Evolutionary conservation across 2,329 filamentous ascomycete species (phyloP).

Genomic region (Hysterium pulicare): DNA sequence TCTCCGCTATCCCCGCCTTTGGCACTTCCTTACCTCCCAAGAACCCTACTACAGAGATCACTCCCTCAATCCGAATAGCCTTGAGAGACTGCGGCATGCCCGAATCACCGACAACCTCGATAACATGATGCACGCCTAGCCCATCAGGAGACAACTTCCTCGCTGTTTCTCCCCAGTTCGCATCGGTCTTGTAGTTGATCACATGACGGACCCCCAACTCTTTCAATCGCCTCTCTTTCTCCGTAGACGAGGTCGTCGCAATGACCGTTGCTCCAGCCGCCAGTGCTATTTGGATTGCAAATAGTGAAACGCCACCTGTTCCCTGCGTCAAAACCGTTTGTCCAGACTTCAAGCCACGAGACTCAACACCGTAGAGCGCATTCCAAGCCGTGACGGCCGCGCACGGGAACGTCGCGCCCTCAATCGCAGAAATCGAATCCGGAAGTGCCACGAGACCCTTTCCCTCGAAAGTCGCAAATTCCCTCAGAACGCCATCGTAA

Average conservation of each 20-base stretch:
- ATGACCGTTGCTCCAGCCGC: slow-evolving; percentile 56
- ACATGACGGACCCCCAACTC: slow-evolving; percentile 54
- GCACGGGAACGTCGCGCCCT: neutral
- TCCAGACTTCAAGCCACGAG: slow-evolving; percentile 34
- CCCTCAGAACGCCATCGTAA: neutral
- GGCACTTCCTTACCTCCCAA: neutral
- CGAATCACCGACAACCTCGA: slow-evolving; percentile 64
- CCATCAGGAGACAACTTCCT: slow-evolving; percentile 50
- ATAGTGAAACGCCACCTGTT: slow-evolving; percentile 67
- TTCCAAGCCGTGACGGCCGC: slow-evolving; percentile 50
- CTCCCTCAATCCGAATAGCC: slow-evolving; percentile 52
- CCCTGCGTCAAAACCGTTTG: slow-evolving; percentile 62
- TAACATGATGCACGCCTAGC: slow-evolving; percentile 58
- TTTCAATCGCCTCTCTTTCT: slow-evolving; percentile 51
- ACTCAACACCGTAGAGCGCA: slow-evolving; percentile 49
- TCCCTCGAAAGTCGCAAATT: neutral
- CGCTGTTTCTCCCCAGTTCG: slow-evolving; percentile 54
- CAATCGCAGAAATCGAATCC: neutral
- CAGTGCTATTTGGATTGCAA: slow-evolving; percentile 58
- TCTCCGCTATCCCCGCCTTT: neutral
- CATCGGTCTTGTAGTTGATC: slow-evolving; percentile 54
- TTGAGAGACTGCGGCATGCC: slow-evolving; percentile 54
- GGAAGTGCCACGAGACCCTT: neutral
- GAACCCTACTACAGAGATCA: slow-evolving; percentile 54
- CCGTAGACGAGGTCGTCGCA: slow-evolving; percentile 52